A percentile compares a stretch with the other conserved stretches of the same genome.
Evolutionary conservation across 2,329 filamentous ascomycete genomes (phyloP).

Genomic region (Fusarium sp.): DNA sequence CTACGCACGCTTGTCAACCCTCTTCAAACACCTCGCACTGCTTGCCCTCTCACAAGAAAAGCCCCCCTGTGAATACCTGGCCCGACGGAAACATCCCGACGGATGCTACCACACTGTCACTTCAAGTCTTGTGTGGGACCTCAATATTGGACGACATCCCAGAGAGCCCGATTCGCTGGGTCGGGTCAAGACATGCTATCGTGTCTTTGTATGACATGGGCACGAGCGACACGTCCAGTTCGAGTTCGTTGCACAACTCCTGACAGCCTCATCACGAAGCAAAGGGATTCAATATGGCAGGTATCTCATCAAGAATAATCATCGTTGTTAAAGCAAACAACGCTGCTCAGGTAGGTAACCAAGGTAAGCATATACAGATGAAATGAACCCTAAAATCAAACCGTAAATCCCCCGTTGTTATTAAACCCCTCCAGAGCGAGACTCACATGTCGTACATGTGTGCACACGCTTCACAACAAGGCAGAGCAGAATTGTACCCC

Average conservation of each 20-base stretch:
- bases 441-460: background rate
- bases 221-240: constrained; percentile 7
- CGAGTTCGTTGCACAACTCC: constrained; percentile 15
- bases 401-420: background rate
- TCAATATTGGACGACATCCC: constrained; percentile 7
- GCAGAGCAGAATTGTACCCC: background rate
- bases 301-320: constrained; percentile 23
- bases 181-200: constrained; percentile 22
- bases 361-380: constrained; percentile 1
- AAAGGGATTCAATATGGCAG: background rate
- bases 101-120: constrained; percentile 25
- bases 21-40: constrained; percentile 3
- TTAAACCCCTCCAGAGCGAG: constrained; percentile 1
- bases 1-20: constrained; percentile 2
- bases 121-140: background rate
- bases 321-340: constrained; percentile 28
- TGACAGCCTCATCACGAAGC: background rate
- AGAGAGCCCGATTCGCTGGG: constrained; percentile 33
- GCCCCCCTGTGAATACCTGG: constrained; percentile 1
- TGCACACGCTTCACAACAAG: constrained; percentile 13
- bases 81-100: constrained; percentile 34
- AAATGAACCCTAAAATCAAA: background rate
- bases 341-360: constrained; percentile 1
- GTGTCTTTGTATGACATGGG: constrained; percentile 2
- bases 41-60: constrained; percentile 31